A percentile compares a stretch with the other conserved stretches of the same genome.
These are phyloP conservation scores for Ottelia alismoides DNA, from an alignment of 106 monocot species.

Conservation along the genomic window DNA sequence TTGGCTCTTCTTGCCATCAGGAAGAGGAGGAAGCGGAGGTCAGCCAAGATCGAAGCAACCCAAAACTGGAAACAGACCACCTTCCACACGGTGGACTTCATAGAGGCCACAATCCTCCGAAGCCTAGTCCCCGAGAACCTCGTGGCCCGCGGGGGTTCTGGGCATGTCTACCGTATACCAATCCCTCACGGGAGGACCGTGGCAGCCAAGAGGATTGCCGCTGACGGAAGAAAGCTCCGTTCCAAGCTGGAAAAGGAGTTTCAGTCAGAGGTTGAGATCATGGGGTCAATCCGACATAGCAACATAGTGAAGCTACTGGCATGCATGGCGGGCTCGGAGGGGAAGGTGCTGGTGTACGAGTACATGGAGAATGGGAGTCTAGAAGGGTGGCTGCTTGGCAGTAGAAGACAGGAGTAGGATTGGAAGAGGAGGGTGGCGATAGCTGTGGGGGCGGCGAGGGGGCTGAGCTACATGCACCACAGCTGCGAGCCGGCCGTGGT, in stretches of 20 bases:
- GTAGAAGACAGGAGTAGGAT: slow-evolving; percentile 3
- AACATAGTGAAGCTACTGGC: slow-evolving; percentile 65
- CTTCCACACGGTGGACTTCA: too few species aligned
- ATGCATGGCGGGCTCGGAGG: slow-evolving; percentile 35
- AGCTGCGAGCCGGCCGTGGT: slow-evolving; percentile 41
- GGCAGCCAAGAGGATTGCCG: slow-evolving; percentile 35
- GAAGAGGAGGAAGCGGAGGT: slow-evolving; percentile 15
- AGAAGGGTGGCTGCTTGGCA: slow-evolving; percentile 3
- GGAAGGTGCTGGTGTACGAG: slow-evolving; percentile 57
- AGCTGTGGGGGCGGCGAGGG: slow-evolving; percentile 24
- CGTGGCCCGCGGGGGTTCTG: slow-evolving; percentile 44
- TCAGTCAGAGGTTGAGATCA: slow-evolving; percentile 21
- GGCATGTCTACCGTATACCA: slow-evolving; percentile 50
- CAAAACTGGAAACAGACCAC: too few species aligned
- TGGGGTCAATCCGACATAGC: slow-evolving; percentile 33
- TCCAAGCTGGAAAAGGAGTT: slow-evolving; percentile 25
- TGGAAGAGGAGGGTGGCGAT: slow-evolving; percentile 22
- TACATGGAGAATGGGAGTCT: too few species aligned
- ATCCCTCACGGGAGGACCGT: too few species aligned
- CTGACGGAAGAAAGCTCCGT: slow-evolving; percentile 7
- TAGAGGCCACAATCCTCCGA: too few species aligned
- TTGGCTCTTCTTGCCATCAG: slow-evolving; percentile 10
- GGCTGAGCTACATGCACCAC: slow-evolving; percentile 24
- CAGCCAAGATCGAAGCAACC: slow-evolving; percentile 7
- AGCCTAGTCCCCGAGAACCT: slow-evolving; percentile 43